A percentile compares a stretch with the other conserved stretches of the same genome.
phyloP scores from a whole-genome alignment of 352 stramenopile genomes.

The Globisporangium barbulae region DNA sequence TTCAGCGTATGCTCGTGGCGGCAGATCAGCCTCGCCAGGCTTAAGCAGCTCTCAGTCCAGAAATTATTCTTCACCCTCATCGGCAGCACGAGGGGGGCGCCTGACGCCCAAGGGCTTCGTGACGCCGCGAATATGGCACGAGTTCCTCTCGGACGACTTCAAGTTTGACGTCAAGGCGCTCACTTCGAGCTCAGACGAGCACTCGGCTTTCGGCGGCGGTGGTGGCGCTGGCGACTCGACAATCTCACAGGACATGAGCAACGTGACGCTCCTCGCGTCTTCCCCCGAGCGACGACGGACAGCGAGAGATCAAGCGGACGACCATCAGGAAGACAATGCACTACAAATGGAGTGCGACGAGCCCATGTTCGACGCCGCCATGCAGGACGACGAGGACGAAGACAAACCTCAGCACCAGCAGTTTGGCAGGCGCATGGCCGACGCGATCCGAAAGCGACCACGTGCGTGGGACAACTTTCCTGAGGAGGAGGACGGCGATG shows the following conservation, averaged over 20 bases:
- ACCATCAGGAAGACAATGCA: neutral
- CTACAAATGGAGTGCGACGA: slow-evolving; percentile 11
- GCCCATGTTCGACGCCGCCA: slow-evolving; percentile 6
- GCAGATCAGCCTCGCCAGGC: slow-evolving; percentile 7
- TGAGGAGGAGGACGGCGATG: neutral
- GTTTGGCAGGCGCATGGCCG: neutral
- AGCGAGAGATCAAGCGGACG: neutral
- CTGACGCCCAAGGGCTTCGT: slow-evolving; percentile 1
- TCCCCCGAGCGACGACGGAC: neutral
- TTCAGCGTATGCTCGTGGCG: slow-evolving; percentile 13
- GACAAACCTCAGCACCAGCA: neutral
- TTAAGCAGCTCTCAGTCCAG: neutral
- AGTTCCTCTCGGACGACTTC: slow-evolving; percentile 72
- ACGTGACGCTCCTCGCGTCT: slow-evolving; percentile 5
- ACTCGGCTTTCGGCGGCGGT: neutral
- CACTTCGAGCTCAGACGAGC: neutral
- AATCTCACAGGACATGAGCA: slow-evolving; percentile 16
- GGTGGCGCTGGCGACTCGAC: slow-evolving; percentile 6
- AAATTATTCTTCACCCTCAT: slow-evolving; percentile 19
- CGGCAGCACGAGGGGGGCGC: slow-evolving; percentile 20
- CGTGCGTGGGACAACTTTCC: neutral
- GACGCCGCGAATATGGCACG: slow-evolving; percentile 63
- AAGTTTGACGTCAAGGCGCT: slow-evolving; percentile 44
- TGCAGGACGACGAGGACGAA: slow-evolving; percentile 3
- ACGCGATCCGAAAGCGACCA: slow-evolving; percentile 1